Percentiles rank a stretch among this genome's conserved stretches.
These are phyloP conservation scores for Aureobasidium lini DNA, from an alignment of 2,329 filamentous ascomycete species.

Conservation along the genomic window DNA sequence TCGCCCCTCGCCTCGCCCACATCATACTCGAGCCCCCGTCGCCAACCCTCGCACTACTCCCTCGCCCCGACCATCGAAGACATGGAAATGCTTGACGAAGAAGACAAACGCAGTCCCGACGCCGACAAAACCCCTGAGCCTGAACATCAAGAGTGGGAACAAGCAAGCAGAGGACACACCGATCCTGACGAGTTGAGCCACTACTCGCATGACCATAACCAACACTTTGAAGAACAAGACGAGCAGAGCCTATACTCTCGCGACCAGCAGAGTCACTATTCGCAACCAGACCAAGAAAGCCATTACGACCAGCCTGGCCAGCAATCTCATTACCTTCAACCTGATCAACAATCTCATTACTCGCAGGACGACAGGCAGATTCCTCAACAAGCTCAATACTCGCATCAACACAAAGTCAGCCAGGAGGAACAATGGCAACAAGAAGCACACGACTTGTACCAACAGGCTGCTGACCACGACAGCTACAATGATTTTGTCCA, in stretches of 20 bases:
- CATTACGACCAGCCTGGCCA: not conserved
- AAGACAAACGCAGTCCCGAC: not conserved
- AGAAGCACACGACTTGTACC: not conserved
- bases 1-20: constrained; percentile 23
- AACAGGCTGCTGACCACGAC: constrained; percentile 1
- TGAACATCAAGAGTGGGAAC: constrained; percentile 3
- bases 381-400: not conserved
- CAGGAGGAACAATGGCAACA: constrained; percentile 9
- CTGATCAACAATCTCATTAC: not conserved
- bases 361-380: not conserved
- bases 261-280: constrained; percentile 2
- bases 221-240: not conserved
- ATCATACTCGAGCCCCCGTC: constrained; percentile 1
- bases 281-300: not conserved
- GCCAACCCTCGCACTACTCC: constrained; percentile 16
- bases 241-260: constrained; percentile 1
- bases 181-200: constrained; percentile 3
- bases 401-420: constrained; percentile 1
- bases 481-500: constrained; percentile 1
- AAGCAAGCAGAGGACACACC: not conserved
- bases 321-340: not conserved
- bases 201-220: not conserved
- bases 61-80: constrained; percentile 12
- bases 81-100: not conserved
- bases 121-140: constrained; percentile 8